These are phyloP conservation scores for Penicillium parvum DNA, from an alignment of 495 filamentous ascomycete genomes.

Conservation along the genomic window DNA sequence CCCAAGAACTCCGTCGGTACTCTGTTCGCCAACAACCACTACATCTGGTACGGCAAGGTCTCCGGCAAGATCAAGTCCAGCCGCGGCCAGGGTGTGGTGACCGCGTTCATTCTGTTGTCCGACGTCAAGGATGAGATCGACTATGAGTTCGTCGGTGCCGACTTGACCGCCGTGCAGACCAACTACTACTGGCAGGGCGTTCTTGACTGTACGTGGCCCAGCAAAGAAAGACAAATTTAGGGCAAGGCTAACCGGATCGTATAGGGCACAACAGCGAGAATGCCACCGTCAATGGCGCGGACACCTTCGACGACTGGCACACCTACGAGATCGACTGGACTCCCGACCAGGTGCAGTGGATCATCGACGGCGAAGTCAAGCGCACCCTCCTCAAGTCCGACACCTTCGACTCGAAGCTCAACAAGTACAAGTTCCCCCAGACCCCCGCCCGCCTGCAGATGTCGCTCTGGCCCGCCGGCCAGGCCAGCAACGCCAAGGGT, in stretches of 20 bases:
- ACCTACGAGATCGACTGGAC: slow-evolving; percentile 93
- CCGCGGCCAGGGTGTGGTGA: slow-evolving; percentile 81
- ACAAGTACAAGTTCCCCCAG: slow-evolving; percentile 86
- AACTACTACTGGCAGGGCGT: slow-evolving; percentile 98
- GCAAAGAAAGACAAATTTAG: background rate
- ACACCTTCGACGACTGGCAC: slow-evolving; percentile 79
- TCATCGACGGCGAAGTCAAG: slow-evolving; percentile 69
- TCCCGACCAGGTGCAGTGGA: slow-evolving; percentile 79
- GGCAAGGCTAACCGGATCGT: slow-evolving; percentile 1
- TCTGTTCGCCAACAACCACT: slow-evolving; percentile 80
- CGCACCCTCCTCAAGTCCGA: slow-evolving; percentile 68
- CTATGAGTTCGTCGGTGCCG: slow-evolving; percentile 86
- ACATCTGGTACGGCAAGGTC: slow-evolving; percentile 97
- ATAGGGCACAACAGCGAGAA: slow-evolving; percentile 72
- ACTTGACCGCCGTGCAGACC: slow-evolving; percentile 74
- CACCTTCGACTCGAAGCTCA: slow-evolving; percentile 79
- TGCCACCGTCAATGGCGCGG: slow-evolving; percentile 51
- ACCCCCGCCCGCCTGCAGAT: slow-evolving; percentile 90
- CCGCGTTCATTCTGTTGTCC: slow-evolving; percentile 89
- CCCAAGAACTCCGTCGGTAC: slow-evolving; percentile 74
- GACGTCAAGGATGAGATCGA: slow-evolving; percentile 99
- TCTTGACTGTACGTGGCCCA: slow-evolving; percentile 71
- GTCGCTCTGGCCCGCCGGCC: slow-evolving; percentile 93
- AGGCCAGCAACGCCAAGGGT: slow-evolving; percentile 70
- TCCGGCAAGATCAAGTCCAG: slow-evolving; percentile 82